phyloP scores from a whole-genome alignment of 192 early-diverging fungal species.

The Oehlia diaphana region DNA sequence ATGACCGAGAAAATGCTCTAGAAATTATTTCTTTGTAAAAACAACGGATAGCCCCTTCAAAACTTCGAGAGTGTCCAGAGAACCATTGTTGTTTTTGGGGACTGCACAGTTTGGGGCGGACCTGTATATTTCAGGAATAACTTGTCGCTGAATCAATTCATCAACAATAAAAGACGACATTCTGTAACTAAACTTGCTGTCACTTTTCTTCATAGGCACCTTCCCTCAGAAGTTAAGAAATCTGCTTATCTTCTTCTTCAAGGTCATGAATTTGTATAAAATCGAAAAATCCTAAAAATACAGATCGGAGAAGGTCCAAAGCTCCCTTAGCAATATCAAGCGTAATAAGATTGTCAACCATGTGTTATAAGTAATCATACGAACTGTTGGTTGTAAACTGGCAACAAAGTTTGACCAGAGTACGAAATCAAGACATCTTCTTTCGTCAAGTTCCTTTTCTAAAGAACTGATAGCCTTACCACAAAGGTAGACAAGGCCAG shows the following conservation, averaged over 20 bases:
- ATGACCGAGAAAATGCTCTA: not conserved
- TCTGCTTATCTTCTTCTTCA: not conserved
- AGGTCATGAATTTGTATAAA: too few relatives aligned
- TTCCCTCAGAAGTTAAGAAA: conserved; percentile 5
- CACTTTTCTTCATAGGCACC: not conserved
- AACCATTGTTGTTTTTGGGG: too few relatives aligned
- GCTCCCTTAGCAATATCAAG: not conserved
- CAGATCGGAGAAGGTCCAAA: too few relatives aligned
- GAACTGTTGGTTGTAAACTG: not conserved
- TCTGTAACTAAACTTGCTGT: too few relatives aligned
- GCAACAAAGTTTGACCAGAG: conserved; percentile 15
- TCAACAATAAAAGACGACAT: too few relatives aligned
- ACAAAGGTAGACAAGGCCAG: not conserved
- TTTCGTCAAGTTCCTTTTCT: not conserved
- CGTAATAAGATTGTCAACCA: conserved; percentile 13
- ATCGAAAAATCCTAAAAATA: too few relatives aligned
- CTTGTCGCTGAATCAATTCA: too few relatives aligned
- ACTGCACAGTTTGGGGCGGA: too few relatives aligned
- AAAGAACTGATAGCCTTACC: not conserved
- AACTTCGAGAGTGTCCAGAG: too few relatives aligned
- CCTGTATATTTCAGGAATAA: too few relatives aligned
- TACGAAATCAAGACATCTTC: conserved; percentile 6
- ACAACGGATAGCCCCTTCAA: conserved; percentile 4
- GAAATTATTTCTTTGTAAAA: conserved; percentile 32
- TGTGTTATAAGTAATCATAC: conserved; percentile 2